Conservation (phyloP, 1,284 basidiomycete species). For the Macrocybe sp. region DNA sequence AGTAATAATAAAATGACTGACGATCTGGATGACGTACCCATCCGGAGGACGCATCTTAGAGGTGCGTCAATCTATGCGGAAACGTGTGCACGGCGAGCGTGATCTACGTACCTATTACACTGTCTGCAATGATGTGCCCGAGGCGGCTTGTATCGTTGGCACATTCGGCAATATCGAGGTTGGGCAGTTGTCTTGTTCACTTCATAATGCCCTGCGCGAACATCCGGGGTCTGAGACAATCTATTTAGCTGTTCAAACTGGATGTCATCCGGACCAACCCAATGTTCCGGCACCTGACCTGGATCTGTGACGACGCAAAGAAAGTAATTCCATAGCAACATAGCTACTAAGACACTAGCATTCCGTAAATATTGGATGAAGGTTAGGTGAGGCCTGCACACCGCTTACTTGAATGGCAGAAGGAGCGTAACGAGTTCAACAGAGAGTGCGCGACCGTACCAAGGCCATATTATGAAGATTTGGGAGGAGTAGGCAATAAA, state of each 20-base stretch:
- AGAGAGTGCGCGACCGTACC: conserved; percentile 73
- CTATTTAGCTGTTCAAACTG: conserved; percentile 6
- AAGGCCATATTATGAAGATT: conserved; percentile 88
- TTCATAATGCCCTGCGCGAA: conserved; percentile 71
- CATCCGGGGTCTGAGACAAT: conserved; percentile 62
- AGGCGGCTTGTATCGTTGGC: conserved; percentile 68
- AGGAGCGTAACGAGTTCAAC: conserved; percentile 71
- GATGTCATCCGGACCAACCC: conserved; percentile 49
- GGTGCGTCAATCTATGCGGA: not conserved
- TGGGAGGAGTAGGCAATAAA: conserved; percentile 90
- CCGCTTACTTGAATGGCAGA: conserved; percentile 83
- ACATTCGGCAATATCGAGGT: conserved; percentile 82
- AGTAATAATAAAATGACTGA: not conserved
- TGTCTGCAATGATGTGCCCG: conserved; percentile 86
- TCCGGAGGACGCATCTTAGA: conserved; percentile 71
- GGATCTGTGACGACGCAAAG: conserved; percentile 80
- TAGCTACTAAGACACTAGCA: conserved; percentile 62
- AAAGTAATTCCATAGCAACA: conserved; percentile 87
- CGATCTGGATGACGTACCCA: conserved; percentile 48
- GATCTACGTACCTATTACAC: conserved; percentile 62
- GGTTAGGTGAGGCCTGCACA: conserved; percentile 3
- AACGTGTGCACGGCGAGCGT: not conserved
- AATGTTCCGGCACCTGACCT: conserved; percentile 74
- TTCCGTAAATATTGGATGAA: conserved; percentile 9
- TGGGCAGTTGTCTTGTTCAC: conserved; percentile 80